Evolutionary conservation across 371 early-diverging fungal genomes (phyloP).

Genomic region (Mortierella polycephala): DNA sequence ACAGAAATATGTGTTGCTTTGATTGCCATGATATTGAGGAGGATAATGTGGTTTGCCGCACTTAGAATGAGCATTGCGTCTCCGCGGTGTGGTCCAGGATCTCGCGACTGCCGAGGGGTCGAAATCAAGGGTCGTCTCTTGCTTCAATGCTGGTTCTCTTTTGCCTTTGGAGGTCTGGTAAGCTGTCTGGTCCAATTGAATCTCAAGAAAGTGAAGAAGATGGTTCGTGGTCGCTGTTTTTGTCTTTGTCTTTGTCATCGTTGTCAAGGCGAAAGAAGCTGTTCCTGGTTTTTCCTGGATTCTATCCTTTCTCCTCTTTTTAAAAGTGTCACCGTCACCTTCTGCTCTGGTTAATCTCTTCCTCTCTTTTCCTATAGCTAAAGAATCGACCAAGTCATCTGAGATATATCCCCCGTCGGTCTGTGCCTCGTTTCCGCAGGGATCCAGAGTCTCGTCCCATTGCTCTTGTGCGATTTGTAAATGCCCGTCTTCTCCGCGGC

Average conservation of each 20-base stretch:
- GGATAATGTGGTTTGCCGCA: neutral
- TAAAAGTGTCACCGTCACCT: neutral
- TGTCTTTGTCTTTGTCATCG: neutral
- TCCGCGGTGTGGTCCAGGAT: constrained; percentile 14
- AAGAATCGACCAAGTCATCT: constrained; percentile 8
- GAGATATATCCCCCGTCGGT: neutral
- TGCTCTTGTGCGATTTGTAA: too few species aligned
- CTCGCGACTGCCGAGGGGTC: constrained; percentile 7
- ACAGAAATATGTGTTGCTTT: constrained; percentile 1
- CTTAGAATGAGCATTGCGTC: neutral
- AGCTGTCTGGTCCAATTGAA: constrained; percentile 2
- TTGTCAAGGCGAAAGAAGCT: neutral
- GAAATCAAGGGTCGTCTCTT: constrained; percentile 4
- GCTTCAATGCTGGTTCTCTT: neutral
- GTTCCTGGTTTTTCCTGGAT: constrained; percentile 1
- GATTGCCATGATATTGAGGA: neutral
- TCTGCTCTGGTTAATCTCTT: constrained; percentile 9
- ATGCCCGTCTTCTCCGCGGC: too few species aligned
- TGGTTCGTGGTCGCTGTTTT: neutral
- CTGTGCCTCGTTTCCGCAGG: neutral
- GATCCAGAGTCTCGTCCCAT: neutral
- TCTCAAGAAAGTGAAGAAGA: constrained; percentile 10
- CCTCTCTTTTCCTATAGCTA: constrained; percentile 15
- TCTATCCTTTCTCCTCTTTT: constrained; percentile 19
- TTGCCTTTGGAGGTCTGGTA: neutral